Base-by-base conservation (phyloP, 306 rosid genomes). In the Ziziphus jujuba region DNA sequence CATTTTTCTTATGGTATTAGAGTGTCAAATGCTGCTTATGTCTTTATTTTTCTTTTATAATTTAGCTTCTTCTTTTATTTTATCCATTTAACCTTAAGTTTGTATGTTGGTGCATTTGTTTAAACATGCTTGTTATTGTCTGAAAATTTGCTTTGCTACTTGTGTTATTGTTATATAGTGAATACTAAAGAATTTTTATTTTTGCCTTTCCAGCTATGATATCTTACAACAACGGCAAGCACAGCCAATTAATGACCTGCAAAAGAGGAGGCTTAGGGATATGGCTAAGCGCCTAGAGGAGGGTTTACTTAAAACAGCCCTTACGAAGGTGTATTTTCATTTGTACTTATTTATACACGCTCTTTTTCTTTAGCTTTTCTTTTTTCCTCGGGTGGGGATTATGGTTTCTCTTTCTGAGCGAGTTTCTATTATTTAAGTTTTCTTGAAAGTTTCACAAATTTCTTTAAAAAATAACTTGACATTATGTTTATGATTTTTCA, bases 261-360 rank as follows among this genome's bases (percentile, higher is more conserved):
- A 79, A 1, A 80, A 24, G 52, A 75, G 9, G 72, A 93, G 6
- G 83, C 67, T 79, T 38, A 77, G 49, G 77, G 92, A 88, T 78
- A 69, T 93, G 61, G 90, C 84, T 45, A 90, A 84, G 77, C 93
- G 90, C 58, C 63, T 93, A 65, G 99, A 93, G 80, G 99, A 88
- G 85, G 85, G 79, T 76, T 75, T 90, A 76, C 76, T 86, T 49
- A 86, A 70, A 83, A 34, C 55, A 47, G 90, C 99, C 74, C 25
- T 1, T 23, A 47, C 87, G 24, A 88, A 85, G 99, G 99, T 93
- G 54, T 53, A 34, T 75, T 44, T 60, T 52, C 60, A 21, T 28
- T 78, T 50, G 17, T 20, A 8, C 40, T 45, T 43, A 47, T 66
- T 77, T 35, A 63, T 48, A 44, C 45, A 34, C 20, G 56, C 52